phyloP scores from a whole-genome alignment of 2,329 filamentous ascomycete species.

The Aspergillus calidoustus region DNA sequence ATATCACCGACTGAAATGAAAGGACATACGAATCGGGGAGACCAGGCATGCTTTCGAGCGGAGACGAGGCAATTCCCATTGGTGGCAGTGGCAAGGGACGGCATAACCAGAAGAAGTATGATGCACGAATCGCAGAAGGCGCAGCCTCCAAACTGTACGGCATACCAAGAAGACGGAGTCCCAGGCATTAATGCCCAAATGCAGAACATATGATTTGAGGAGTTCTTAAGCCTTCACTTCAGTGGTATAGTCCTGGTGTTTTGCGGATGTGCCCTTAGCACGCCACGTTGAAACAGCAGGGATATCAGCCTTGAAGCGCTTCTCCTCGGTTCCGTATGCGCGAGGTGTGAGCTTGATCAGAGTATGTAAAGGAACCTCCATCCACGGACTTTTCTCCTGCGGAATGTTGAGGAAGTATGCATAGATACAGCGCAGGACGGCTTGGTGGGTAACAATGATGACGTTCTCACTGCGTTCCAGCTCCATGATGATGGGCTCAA shows the following conservation, averaged over 20 bases:
- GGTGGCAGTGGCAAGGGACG: neutral
- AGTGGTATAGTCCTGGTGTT: constrained; percentile 66
- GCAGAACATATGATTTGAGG: neutral
- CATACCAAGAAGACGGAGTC: constrained; percentile 2
- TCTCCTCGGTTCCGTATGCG: constrained; percentile 90
- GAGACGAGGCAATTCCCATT: neutral
- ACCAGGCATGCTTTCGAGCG: neutral
- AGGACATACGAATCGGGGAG: neutral
- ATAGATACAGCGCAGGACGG: constrained; percentile 94
- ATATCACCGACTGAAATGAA: neutral
- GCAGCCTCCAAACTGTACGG: constrained; percentile 15
- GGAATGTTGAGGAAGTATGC: constrained; percentile 98
- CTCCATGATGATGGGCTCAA: constrained; percentile 99
- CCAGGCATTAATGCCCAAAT: neutral
- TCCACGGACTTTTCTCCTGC: constrained; percentile 93
- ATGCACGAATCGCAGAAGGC: constrained; percentile 13
- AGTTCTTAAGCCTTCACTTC: constrained; percentile 23
- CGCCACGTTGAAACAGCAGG: constrained; percentile 96
- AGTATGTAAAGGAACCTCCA: constrained; percentile 96
- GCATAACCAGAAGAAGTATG: neutral
- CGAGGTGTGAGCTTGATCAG: constrained; percentile 95
- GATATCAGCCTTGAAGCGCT: constrained; percentile 86
- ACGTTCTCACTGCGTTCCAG: constrained; percentile 95
- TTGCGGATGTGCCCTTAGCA: constrained; percentile 88
- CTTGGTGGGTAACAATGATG: constrained; percentile 96